Conservation (phyloP, 2,329 filamentous ascomycete species). For the Neonectria hederae region DNA sequence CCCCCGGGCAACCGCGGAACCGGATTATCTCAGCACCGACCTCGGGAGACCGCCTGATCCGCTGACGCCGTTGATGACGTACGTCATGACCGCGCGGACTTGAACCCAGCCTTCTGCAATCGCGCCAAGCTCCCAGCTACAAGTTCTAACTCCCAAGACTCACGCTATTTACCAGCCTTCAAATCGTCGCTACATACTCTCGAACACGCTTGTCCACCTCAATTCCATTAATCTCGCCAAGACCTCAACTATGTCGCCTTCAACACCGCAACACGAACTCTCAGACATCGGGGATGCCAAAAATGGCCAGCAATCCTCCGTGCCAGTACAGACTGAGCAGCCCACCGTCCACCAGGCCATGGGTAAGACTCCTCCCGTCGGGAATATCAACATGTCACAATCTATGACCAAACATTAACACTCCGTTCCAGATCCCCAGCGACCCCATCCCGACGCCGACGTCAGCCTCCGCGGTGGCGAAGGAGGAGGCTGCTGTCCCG, state of each 20-base stretch:
- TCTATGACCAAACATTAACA: background rate
- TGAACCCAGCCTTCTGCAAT: background rate
- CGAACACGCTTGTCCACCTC: background rate
- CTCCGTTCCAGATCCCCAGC: conserved; percentile 12
- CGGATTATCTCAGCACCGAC: background rate
- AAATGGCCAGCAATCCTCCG: background rate
- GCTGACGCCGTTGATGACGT: background rate
- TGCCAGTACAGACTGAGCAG: conserved; percentile 13
- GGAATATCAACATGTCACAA: background rate
- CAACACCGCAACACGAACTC: background rate
- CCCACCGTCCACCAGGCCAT: conserved; percentile 12
- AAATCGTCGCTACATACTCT: too few species aligned
- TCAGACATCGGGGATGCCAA: background rate
- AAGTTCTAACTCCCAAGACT: background rate
- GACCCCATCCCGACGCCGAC: conserved; percentile 14
- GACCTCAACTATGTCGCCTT: background rate
- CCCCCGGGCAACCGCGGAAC: too few species aligned
- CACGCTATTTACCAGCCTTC: background rate
- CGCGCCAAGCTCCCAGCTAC: background rate
- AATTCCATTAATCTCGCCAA: background rate
- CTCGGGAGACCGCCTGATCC: background rate
- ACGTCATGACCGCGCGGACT: background rate
- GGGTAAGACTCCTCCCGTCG: background rate
- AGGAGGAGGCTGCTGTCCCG: conserved; percentile 38
- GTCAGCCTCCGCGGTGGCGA: conserved; percentile 17